Conservation (phyloP, 2,329 filamentous ascomycete species). For the Diplodia corticola region DNA sequence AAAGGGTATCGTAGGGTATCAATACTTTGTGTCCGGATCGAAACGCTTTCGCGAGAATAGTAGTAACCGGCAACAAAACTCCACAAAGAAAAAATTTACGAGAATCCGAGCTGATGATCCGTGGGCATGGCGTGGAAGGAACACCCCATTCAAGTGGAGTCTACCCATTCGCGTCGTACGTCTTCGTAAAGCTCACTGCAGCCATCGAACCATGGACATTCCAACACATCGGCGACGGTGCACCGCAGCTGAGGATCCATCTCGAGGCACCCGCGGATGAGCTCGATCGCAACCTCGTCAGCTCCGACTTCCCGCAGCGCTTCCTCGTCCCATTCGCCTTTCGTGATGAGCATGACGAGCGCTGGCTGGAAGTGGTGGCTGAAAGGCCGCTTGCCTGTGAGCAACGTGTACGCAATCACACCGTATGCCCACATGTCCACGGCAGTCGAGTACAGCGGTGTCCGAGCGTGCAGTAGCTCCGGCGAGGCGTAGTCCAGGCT, state of each 20-base stretch:
- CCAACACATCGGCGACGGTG: slow-evolving; percentile 58
- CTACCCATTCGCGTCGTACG: slow-evolving; percentile 6
- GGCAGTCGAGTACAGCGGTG: slow-evolving; percentile 50
- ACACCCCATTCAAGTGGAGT: background rate
- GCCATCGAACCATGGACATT: slow-evolving; percentile 54
- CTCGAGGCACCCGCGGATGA: slow-evolving; percentile 61
- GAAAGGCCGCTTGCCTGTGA: slow-evolving; percentile 64
- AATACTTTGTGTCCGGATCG: slow-evolving; percentile 16
- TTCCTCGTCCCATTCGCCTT: slow-evolving; percentile 59
- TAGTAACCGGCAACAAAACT: background rate
- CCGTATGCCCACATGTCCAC: slow-evolving; percentile 70
- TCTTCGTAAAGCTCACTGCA: slow-evolving; percentile 29
- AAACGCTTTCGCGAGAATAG: slow-evolving; percentile 3
- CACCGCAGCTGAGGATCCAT: slow-evolving; percentile 57
- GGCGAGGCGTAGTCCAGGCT: slow-evolving; percentile 59
- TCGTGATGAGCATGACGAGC: slow-evolving; percentile 59
- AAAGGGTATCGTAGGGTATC: slow-evolving; percentile 20
- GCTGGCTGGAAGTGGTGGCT: slow-evolving; percentile 60
- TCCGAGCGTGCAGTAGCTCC: slow-evolving; percentile 44
- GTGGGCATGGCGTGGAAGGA: background rate
- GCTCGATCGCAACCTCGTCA: slow-evolving; percentile 52
- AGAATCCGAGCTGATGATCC: background rate
- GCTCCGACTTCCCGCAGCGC: slow-evolving; percentile 49
- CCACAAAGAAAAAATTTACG: background rate
- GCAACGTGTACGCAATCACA: slow-evolving; percentile 61